phyloP scores from a whole-genome alignment of 1,139 yeast genomes.

The Geotrichum armillariae region DNA sequence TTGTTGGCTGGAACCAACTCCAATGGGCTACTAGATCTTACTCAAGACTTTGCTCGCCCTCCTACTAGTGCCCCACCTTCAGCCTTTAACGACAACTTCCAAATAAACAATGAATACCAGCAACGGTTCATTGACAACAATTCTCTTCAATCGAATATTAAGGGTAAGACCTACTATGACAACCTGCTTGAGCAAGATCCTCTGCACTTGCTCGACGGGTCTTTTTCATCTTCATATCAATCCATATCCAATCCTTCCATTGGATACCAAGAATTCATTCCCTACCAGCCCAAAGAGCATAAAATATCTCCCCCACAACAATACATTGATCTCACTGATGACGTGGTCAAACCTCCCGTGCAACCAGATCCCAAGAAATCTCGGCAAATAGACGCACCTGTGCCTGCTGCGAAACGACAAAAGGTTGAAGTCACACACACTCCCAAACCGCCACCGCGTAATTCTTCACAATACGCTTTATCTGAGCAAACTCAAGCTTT shows the following conservation, averaged over 20 bases:
- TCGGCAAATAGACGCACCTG: background rate
- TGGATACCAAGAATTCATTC: conserved; percentile 1
- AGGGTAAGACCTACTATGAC: conserved; percentile 6
- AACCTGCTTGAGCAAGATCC: conserved; percentile 1
- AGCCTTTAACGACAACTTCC: background rate
- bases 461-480: conserved; percentile 2
- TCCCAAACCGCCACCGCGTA: background rate
- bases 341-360: conserved; percentile 2
- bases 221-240: background rate
- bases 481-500: conserved; percentile 13
- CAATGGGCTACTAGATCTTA: background rate
- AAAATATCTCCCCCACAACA: background rate
- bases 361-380: background rate
- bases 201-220: background rate
- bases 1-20: background rate
- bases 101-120: background rate
- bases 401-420: conserved; percentile 5
- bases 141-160: background rate
- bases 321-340: background rate
- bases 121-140: background rate
- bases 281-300: conserved; percentile 1
- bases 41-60: background rate
- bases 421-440: too few relatives aligned
- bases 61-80: background rate
- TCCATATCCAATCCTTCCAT: background rate